Percentiles rank a stretch among this genome's conserved stretches.
Evolutionary conservation across 352 stramenopile species (phyloP).

Genomic region (Phytophthora boehmeriae): DNA sequence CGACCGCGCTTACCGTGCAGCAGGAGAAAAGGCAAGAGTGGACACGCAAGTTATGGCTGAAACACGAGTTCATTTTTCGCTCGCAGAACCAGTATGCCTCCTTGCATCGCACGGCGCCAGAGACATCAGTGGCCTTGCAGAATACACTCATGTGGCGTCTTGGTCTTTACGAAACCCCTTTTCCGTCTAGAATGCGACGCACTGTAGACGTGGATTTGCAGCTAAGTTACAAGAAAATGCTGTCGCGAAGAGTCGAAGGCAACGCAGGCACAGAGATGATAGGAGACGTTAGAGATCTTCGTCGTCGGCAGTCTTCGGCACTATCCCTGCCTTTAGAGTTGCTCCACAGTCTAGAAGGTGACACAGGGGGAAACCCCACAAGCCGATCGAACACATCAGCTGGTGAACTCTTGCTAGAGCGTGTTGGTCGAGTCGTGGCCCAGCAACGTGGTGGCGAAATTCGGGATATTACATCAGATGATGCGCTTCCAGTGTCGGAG

Average conservation of each 20-base stretch:
- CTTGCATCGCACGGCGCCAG: slow-evolving; percentile 32
- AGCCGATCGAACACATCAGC: slow-evolving; percentile 24
- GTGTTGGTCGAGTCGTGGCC: slow-evolving; percentile 74
- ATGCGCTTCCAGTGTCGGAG: slow-evolving; percentile 27
- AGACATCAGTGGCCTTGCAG: slow-evolving; percentile 34
- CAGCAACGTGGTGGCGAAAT: slow-evolving; percentile 80
- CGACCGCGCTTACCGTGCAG: slow-evolving; percentile 21
- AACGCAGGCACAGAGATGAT: slow-evolving; percentile 2
- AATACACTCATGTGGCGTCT: slow-evolving; percentile 52
- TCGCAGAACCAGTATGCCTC: slow-evolving; percentile 64
- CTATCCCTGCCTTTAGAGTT: slow-evolving; percentile 48
- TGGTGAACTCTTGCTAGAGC: slow-evolving; percentile 57
- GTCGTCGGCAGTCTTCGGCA: slow-evolving; percentile 20
- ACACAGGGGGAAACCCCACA: slow-evolving; percentile 28
- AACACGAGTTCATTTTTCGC: slow-evolving; percentile 72
- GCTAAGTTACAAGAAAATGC: slow-evolving; percentile 27
- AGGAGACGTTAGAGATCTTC: neutral
- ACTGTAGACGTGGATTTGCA: slow-evolving; percentile 60
- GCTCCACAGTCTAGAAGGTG: slow-evolving; percentile 42
- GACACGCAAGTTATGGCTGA: slow-evolving; percentile 63
- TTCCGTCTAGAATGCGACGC: slow-evolving; percentile 61
- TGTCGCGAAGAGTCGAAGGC: slow-evolving; percentile 10
- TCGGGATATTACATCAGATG: slow-evolving; percentile 75
- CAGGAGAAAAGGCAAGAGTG: slow-evolving; percentile 43
- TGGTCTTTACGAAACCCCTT: slow-evolving; percentile 67